These are phyloP conservation scores for Xylaria sp. DNA, from an alignment of 2,329 filamentous ascomycete species.

Conservation along the genomic window DNA sequence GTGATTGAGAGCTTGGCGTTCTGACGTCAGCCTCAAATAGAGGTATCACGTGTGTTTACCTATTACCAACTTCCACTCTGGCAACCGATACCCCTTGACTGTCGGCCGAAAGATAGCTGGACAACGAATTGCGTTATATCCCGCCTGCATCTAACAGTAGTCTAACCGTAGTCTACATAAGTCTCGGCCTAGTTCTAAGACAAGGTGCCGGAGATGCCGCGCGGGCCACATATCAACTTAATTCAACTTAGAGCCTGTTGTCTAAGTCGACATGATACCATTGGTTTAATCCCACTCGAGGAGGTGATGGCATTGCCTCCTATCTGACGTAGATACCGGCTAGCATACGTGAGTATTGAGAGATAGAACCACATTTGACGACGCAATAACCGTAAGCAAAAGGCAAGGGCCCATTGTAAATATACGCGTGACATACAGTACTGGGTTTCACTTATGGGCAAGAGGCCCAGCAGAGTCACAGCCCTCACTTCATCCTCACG, in stretches of 20 bases:
- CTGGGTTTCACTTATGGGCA: neutral
- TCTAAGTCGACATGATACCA: neutral
- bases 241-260: neutral
- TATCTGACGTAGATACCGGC: neutral
- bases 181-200: neutral
- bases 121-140: neutral
- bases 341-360: neutral
- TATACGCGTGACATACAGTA: constrained; percentile 7
- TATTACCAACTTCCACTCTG: neutral
- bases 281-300: neutral
- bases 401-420: neutral
- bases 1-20: neutral
- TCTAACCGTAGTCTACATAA: neutral
- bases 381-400: neutral
- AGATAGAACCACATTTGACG: neutral
- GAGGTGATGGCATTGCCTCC: neutral
- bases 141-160: no score
- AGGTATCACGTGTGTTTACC: constrained; percentile 9
- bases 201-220: neutral
- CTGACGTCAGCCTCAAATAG: constrained; percentile 18
- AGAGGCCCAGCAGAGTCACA: neutral
- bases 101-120: neutral
- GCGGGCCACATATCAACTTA: neutral
- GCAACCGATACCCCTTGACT: neutral
- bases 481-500: constrained; percentile 1